A percentile compares a stretch with the other conserved stretches of the same genome.
These are phyloP conservation scores for Schizochytrium sp. DNA, from an alignment of 108 stramenopile species.

Conservation along the genomic window DNA sequence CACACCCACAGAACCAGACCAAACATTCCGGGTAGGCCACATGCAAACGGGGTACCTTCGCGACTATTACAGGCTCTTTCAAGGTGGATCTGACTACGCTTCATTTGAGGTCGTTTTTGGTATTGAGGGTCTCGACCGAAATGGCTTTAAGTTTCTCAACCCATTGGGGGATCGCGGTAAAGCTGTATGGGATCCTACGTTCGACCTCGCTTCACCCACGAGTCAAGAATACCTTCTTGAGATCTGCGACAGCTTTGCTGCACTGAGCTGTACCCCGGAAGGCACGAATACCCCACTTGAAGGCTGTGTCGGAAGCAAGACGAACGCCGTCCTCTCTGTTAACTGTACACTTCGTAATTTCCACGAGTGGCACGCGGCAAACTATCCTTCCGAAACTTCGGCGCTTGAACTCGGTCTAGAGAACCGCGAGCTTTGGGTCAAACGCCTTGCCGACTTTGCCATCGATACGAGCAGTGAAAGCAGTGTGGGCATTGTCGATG, in stretches of 20 bases:
- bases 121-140: constrained; percentile 24
- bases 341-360: neutral
- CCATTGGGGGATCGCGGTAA: constrained; percentile 14
- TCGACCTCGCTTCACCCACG: neutral
- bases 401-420: neutral
- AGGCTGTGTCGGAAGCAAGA: neutral
- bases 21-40: constrained; percentile 13
- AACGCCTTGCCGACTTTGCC: neutral
- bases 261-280: neutral
- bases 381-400: neutral
- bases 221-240: neutral
- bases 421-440: neutral
- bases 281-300: neutral
- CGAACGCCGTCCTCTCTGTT: neutral
- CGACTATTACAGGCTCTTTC: neutral
- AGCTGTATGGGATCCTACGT: neutral
- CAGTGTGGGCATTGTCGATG: constrained; percentile 25
- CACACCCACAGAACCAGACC: constrained; percentile 26
- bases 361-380: neutral
- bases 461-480: neutral
- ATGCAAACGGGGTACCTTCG: neutral
- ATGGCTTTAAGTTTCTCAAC: neutral
- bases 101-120: constrained; percentile 21
- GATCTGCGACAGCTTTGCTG: neutral
- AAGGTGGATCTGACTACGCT: neutral